Evolutionary conservation across 345 rosid species (phyloP).

Genomic region (Psidium guajava): DNA sequence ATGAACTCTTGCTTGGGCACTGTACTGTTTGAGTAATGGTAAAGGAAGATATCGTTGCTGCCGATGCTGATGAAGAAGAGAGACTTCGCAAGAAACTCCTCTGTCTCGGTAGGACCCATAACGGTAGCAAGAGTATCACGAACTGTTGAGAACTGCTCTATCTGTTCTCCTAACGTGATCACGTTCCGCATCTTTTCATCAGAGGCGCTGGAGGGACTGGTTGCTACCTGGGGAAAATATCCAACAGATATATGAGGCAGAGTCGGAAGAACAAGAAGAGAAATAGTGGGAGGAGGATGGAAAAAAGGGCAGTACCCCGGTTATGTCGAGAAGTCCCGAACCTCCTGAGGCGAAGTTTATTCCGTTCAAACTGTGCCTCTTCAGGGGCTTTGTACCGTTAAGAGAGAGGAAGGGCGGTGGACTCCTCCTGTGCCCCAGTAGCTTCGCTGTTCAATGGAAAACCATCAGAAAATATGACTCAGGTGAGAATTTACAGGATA

Average conservation of each 20-base stretch:
- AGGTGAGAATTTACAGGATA: not conserved
- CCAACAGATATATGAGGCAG: not conserved
- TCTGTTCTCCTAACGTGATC: constrained; percentile 24
- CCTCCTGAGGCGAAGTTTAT: constrained; percentile 51
- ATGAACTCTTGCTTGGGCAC: constrained; percentile 21
- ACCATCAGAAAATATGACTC: not conserved
- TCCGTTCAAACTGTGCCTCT: constrained; percentile 20
- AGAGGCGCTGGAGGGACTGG: not conserved
- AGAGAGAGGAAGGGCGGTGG: constrained; percentile 28
- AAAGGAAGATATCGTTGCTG: constrained; percentile 35
- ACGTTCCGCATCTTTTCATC: constrained; percentile 3
- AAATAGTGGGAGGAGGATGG: not conserved
- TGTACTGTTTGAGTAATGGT: constrained; percentile 8
- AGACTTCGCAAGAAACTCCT: constrained; percentile 15
- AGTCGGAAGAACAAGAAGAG: not conserved
- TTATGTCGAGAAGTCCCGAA: constrained; percentile 28
- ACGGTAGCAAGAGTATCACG: constrained; percentile 2
- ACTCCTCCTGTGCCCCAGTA: constrained; percentile 32
- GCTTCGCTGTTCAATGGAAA: constrained; percentile 14
- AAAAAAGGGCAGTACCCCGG: constrained; percentile 5
- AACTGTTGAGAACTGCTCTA: constrained; percentile 15
- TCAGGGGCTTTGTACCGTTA: constrained; percentile 8
- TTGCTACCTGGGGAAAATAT: not conserved
- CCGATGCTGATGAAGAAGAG: constrained; percentile 45
- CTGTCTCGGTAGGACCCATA: constrained; percentile 12